Conservation (phyloP, 768 basidiomycete genomes). For the Termitomyces sp. region DNA sequence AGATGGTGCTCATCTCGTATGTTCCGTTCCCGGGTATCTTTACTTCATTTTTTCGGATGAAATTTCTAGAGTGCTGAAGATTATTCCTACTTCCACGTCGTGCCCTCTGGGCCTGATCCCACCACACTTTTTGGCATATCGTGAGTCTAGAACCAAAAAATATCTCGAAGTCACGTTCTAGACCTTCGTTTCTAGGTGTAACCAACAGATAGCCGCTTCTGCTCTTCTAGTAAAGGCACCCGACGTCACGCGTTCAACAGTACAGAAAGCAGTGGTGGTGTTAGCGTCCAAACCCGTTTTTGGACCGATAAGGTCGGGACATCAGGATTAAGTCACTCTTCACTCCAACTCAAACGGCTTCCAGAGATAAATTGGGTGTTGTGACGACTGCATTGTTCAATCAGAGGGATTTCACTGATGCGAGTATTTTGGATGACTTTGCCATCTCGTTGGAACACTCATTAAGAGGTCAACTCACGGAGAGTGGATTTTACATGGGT, state of each 20-base stretch:
- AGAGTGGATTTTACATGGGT: conserved; percentile 96
- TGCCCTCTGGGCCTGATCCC: conserved; percentile 62
- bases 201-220: conserved; percentile 86
- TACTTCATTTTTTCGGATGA: not conserved
- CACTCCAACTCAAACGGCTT: not conserved
- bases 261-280: conserved; percentile 97
- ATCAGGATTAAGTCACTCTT: not conserved
- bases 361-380: conserved; percentile 87
- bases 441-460: conserved; percentile 70
- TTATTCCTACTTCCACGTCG: conserved; percentile 94
- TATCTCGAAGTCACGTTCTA: not conserved
- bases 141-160: conserved; percentile 35
- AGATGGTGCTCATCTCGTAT: conserved; percentile 91
- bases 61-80: conserved; percentile 74
- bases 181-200: conserved; percentile 54
- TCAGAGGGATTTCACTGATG: conserved; percentile 86
- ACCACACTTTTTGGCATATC: conserved; percentile 95
- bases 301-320: conserved; percentile 77
- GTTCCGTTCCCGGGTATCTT: conserved; percentile 21
- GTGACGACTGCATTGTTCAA: conserved; percentile 90
- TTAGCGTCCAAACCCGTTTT: conserved; percentile 88
- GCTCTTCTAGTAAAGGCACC: conserved; percentile 70
- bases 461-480: conserved; percentile 76
- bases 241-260: conserved; percentile 92
- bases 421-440: conserved; percentile 87